Evolutionary conservation across 108 stramenopile species (phyloP).

Genomic region (Craspedostauros australis): DNA sequence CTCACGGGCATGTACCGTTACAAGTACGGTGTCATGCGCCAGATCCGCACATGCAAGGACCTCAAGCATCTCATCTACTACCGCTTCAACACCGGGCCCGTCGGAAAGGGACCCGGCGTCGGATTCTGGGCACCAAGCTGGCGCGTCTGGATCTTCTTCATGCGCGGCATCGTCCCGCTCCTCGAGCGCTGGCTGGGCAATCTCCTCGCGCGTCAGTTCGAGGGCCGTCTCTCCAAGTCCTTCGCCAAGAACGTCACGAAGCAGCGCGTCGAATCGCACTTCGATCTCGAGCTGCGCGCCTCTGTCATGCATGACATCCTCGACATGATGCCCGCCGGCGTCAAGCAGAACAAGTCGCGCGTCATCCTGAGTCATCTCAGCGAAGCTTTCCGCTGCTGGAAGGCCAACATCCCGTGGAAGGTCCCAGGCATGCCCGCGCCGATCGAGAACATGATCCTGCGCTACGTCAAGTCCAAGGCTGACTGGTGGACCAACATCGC

Average conservation of each 20-base stretch:
- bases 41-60: constrained; percentile 99
- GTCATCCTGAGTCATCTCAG: constrained; percentile 95
- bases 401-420: constrained; percentile 99
- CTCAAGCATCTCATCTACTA: constrained; percentile 99
- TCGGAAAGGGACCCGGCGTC: constrained; percentile 98
- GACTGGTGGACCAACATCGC: constrained; percentile 99
- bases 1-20: constrained; percentile 99
- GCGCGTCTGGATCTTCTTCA: constrained; percentile 99
- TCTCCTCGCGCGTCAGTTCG: constrained; percentile 97
- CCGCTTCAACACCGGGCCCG: constrained; percentile 99
- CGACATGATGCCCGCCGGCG: constrained; percentile 99
- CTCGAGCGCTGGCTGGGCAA: constrained; percentile 99
- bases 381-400: constrained; percentile 99
- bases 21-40: constrained; percentile 99
- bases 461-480: constrained; percentile 99
- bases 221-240: constrained; percentile 95
- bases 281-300: constrained; percentile 98
- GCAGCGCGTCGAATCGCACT: constrained; percentile 98
- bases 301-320: constrained; percentile 99
- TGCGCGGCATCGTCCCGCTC: constrained; percentile 94
- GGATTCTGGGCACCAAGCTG: constrained; percentile 99
- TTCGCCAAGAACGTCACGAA: constrained; percentile 98
- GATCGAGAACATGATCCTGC: constrained; percentile 99
- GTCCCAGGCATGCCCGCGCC: constrained; percentile 99
- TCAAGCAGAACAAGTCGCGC: constrained; percentile 97